Evolutionary conservation across 768 basidiomycete species (phyloP).

Genomic region (Boletus tylopilopsis): DNA sequence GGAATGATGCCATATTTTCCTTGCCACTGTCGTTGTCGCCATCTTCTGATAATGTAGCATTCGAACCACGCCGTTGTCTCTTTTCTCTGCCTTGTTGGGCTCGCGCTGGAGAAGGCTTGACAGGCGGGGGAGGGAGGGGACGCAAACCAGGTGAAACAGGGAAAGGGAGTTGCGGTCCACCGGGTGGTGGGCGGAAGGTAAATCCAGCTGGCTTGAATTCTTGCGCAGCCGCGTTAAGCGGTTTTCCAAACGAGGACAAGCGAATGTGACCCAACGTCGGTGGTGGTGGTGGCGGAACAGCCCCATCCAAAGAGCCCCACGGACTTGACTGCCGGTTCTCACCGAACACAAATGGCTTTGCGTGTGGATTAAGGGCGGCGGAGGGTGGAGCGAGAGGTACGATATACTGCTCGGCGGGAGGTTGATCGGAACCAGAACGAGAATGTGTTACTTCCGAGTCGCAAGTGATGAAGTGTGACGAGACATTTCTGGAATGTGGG

Average conservation of each 20-base stretch:
- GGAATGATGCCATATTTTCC: constrained; percentile 70
- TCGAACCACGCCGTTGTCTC: constrained; percentile 59
- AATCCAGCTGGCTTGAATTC: constrained; percentile 81
- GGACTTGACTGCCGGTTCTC: constrained; percentile 34
- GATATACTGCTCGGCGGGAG: constrained; percentile 27
- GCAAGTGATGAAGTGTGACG: constrained; percentile 56
- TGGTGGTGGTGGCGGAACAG: constrained; percentile 36
- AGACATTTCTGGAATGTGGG: constrained; percentile 63
- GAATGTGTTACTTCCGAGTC: constrained; percentile 68
- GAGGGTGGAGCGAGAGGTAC: constrained; percentile 17
- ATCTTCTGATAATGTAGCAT: constrained; percentile 24
- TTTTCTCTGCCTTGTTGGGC: constrained; percentile 75
- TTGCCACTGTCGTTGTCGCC: constrained; percentile 48
- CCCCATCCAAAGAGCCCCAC: constrained; percentile 28
- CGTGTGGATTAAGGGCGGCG: constrained; percentile 64
- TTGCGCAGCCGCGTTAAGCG: constrained; percentile 73
- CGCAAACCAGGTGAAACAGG: constrained; percentile 31
- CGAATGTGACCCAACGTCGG: constrained; percentile 38
- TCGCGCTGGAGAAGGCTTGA: constrained; percentile 21
- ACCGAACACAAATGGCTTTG: constrained; percentile 84
- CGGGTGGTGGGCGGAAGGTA: constrained; percentile 70
- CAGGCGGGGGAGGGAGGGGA: constrained; percentile 39
- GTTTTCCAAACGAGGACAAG: constrained; percentile 51
- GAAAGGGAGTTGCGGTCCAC: constrained; percentile 53
- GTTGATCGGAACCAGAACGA: constrained; percentile 42